Evolutionary conservation across 148 eudicot genomes (phyloP).

Genomic region (Vaccinium darrowii): DNA sequence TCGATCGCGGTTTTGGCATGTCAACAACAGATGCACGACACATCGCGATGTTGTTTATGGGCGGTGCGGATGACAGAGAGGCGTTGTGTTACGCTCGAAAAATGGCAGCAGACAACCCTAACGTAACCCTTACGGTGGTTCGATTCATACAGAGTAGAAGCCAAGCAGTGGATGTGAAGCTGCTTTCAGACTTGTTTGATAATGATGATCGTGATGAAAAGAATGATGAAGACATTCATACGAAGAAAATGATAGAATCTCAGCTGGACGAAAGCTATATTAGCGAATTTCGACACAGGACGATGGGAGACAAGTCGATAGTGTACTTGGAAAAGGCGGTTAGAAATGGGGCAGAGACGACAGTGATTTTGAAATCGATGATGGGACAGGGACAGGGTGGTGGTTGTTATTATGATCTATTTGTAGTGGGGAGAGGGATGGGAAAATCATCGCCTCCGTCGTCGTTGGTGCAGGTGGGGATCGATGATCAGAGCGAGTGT

Average conservation of each 20-base stretch:
- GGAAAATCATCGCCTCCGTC: not conserved
- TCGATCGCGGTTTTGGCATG: conserved; percentile 20
- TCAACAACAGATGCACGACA: not conserved
- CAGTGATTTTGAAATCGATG: conserved; percentile 19
- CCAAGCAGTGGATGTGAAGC: not conserved
- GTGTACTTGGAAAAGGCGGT: conserved; percentile 22
- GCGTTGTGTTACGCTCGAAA: conserved; percentile 20
- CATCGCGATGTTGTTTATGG: conserved; percentile 18
- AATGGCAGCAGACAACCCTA: conserved; percentile 22
- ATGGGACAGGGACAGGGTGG: not conserved
- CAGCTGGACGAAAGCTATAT: conserved; percentile 23
- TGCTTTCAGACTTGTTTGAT: not conserved
- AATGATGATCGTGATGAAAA: not conserved
- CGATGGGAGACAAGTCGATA: conserved; percentile 6
- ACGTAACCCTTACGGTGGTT: conserved; percentile 21
- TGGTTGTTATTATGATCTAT: conserved; percentile 17
- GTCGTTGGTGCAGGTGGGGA: conserved; percentile 30
- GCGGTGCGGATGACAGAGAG: conserved; percentile 25
- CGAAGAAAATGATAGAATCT: not conserved
- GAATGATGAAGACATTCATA: not conserved
- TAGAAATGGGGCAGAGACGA: conserved; percentile 27
- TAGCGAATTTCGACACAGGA: conserved; percentile 17
- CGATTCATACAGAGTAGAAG: conserved; percentile 14
- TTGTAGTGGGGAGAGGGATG: conserved; percentile 38
- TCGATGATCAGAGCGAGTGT: conserved; percentile 45